Evolutionary conservation across 2,329 filamentous ascomycete species (phyloP), one percentile per base, ranked within the genome.

Genomic region (Trichoderma cornu-damae): DNA sequence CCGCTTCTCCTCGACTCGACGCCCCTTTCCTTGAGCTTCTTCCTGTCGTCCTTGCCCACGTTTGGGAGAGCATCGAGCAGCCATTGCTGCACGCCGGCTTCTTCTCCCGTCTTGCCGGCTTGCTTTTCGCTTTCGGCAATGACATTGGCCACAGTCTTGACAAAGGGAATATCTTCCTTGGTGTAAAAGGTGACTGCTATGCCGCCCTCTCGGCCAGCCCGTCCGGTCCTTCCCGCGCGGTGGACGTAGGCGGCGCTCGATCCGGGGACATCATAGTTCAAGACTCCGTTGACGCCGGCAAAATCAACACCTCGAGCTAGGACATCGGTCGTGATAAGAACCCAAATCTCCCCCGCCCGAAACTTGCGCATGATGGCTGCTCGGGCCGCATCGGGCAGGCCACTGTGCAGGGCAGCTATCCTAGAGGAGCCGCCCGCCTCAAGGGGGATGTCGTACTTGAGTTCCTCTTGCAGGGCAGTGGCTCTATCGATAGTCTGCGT

Each of bases 221-320:
- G 82, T 0, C 93, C 94, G 0, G 94, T 97, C 46, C 94, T 83
- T 0, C 94, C 94, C 0, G 94, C 91, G 9, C 94, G 89, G 73
- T 99, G 94, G 6, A 99, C 88, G 68, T 99, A 99, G 1, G 85
- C 85, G 0, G 92, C 93, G 4, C 88, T 88, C 0, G 89, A 92
- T n/a, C 87, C 90, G 0, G 94, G 94, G 7, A 96, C 90, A 70
- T 99, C 94, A 74, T 96, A 99, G 73, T 97, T 99, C 51, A 99
- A 89, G 0, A 99, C 92, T 44, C 92, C 91, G 67, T 96, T 96
- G 61, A 99, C 86, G 49, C 94, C 94, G 7, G 89, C 85, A 75
- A 99, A 96, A 72, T 99, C 94, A 38, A 99, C 86, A 18, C 94
- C 94, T 32, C 94, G 88, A 14, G 92, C 88, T 9, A 99, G 79